These are phyloP conservation scores for Plectranthus barbatus DNA, from an alignment of 257 asterid genomes.

Conservation along the genomic window DNA sequence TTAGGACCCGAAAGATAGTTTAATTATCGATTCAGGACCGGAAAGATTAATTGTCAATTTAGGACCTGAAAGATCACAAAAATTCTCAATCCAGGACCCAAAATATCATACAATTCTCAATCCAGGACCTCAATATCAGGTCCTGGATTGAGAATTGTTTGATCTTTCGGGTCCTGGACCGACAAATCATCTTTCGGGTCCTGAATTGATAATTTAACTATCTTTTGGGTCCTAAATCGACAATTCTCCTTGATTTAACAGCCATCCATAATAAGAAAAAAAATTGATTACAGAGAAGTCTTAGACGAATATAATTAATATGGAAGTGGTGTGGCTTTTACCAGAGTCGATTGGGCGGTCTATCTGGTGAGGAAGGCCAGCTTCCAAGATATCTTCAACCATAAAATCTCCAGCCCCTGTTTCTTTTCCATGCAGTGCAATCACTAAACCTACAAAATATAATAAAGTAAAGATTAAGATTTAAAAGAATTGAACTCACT, in stretches of 20 bases:
- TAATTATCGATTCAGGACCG: no score
- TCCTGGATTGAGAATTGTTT: no score
- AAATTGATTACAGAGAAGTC: not conserved
- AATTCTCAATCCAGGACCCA: no score
- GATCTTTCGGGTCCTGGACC: no score
- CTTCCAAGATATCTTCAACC: slow-evolving; percentile 79
- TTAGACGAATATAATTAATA: not conserved
- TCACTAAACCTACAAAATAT: slow-evolving; percentile 55
- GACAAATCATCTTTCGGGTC: no score
- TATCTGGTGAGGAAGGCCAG: slow-evolving; percentile 84
- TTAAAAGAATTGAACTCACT: not conserved
- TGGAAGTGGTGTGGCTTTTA: slow-evolving; percentile 14
- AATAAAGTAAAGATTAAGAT: not conserved
- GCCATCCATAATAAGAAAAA: slow-evolving; percentile 4
- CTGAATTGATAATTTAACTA: no score
- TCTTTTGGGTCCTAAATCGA: no score
- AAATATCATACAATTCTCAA: no score
- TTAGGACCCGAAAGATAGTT: no score
- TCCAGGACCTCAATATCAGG: no score
- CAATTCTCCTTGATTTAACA: not conserved
- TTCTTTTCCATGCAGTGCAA: slow-evolving; percentile 85
- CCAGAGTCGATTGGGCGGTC: slow-evolving; percentile 59
- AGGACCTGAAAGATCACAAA: no score
- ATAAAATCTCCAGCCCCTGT: slow-evolving; percentile 73
- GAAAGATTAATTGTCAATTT: no score